Evolutionary conservation across 495 filamentous ascomycete genomes (phyloP), one percentile per base, ranked within the genome.

Genomic region (Penicillium samsonianum): DNA sequence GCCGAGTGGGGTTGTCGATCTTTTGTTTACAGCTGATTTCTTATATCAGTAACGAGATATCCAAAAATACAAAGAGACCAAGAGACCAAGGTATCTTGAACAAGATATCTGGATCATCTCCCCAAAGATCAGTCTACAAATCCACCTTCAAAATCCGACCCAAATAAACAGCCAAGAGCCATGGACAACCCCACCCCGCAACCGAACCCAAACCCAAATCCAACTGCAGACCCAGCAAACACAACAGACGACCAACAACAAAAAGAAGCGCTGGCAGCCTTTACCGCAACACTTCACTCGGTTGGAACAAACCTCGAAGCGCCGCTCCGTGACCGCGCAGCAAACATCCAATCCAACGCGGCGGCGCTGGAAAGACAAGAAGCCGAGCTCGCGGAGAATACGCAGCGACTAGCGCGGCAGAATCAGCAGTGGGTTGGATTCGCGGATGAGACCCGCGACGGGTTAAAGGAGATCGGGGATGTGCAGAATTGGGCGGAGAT

Each of bases 401-500:
- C 90, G 9, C 81, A 77, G 11, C 79, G 69, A n/a, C 74, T 98
- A 61, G 76, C 80, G 17, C 84, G 80, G 58, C 88, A 93, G 69
- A 92, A 85, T 58, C 85, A 85, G 50, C 80, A 85, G 73, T 84
- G 88, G 72, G 78, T 80, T 63, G 86, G 82, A 63, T 67, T 93
- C 37, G 87, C 85, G 14, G 84, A 86, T 60, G 80, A 84, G 63
- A 86, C 87, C 46, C 80, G 85, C 50, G 80, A 83, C 42, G 85
- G 84, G 67, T 73, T 98, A 46, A 96, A 96, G 77, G 91, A 96
- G 81, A 83, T 96, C 64, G 94, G 94, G 28, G 91, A 97, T 69
- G 84, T 97, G 72, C 94, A 97, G 83, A 96, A 96, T 69, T 97
- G 92, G 92, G 93, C 93, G 40, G 94, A 98, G 84, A 82, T 96